Conservation (phyloP, 2,329 filamentous ascomycete species). For the Penicillium sp. region DNA sequence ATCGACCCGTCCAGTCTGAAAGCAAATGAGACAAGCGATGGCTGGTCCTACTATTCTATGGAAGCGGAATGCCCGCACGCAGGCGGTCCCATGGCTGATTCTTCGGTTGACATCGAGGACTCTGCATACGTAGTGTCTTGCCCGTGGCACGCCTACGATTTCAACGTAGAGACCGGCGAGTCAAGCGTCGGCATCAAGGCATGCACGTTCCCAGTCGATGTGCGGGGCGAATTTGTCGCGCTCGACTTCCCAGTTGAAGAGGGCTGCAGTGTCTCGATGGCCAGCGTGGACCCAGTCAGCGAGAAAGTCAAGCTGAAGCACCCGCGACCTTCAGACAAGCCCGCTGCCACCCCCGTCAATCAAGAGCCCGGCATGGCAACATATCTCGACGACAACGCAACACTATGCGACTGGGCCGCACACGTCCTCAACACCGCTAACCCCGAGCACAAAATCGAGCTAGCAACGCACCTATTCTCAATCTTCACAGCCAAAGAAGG, state of each 20-base stretch:
- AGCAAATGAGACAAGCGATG: slow-evolving; percentile 38
- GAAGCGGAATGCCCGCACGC: slow-evolving; percentile 52
- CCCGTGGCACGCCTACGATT: slow-evolving; percentile 54
- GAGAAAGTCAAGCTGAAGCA: slow-evolving; percentile 51
- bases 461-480: slow-evolving; percentile 48
- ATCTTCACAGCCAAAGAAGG: slow-evolving; percentile 44
- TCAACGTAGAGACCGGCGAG: slow-evolving; percentile 53
- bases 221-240: slow-evolving; percentile 38
- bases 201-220: slow-evolving; percentile 48
- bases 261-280: slow-evolving; percentile 28
- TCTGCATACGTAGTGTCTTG: slow-evolving; percentile 51
- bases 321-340: slow-evolving; percentile 17
- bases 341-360: slow-evolving; percentile 10
- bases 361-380: slow-evolving; percentile 16
- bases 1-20: slow-evolving; percentile 37
- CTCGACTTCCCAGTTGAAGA: slow-evolving; percentile 34
- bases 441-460: slow-evolving; percentile 51
- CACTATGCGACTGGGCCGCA: slow-evolving; percentile 52
- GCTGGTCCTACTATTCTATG: slow-evolving; percentile 53
- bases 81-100: slow-evolving; percentile 50
- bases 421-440: slow-evolving; percentile 50
- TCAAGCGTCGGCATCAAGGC: slow-evolving; percentile 52
- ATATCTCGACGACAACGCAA: slow-evolving; percentile 45
- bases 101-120: slow-evolving; percentile 51
- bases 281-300: slow-evolving; percentile 46